Conservation (phyloP, 768 basidiomycete species). For the Rhodotorula graminis region DNA sequence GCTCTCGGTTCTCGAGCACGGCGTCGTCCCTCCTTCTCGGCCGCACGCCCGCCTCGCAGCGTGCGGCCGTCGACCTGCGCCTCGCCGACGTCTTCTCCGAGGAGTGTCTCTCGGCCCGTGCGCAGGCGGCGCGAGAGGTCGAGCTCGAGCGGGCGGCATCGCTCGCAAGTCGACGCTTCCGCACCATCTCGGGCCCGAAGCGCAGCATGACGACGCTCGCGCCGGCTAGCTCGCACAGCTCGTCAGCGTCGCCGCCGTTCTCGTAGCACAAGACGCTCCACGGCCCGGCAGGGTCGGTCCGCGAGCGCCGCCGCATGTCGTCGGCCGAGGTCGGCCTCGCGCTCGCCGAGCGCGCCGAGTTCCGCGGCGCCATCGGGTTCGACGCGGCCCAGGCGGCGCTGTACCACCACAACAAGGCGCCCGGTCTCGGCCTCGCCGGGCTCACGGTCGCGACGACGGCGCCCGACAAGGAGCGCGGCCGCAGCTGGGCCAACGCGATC, state of each 20-base stretch:
- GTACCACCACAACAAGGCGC: not conserved
- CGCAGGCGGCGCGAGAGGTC: slow-evolving; percentile 18
- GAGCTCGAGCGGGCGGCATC: not conserved
- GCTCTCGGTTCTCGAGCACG: slow-evolving; percentile 28
- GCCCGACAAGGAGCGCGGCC: slow-evolving; percentile 5
- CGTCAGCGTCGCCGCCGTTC: not conserved
- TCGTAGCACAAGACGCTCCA: not conserved
- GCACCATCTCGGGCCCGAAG: slow-evolving; percentile 26
- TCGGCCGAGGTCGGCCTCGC: slow-evolving; percentile 12
- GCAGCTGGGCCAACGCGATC: slow-evolving; percentile 26
- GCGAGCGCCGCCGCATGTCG: slow-evolving; percentile 23
- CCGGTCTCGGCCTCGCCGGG: not conserved
- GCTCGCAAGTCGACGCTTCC: not conserved
- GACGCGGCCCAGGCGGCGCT: slow-evolving; percentile 1
- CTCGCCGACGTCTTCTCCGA: slow-evolving; percentile 77
- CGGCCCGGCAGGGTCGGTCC: not conserved
- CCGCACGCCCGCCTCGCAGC: slow-evolving; percentile 60
- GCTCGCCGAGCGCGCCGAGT: slow-evolving; percentile 3
- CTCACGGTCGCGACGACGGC: not conserved
- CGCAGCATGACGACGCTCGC: slow-evolving; percentile 20
- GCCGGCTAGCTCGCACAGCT: not conserved
- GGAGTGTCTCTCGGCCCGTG: slow-evolving; percentile 62
- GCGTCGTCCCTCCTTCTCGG: slow-evolving; percentile 48
- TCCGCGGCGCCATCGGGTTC: slow-evolving; percentile 12
- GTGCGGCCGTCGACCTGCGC: slow-evolving; percentile 68